Evolutionary conservation across 805 yeast species (phyloP).

Genomic region (Lachancea thermotolerans): DNA sequence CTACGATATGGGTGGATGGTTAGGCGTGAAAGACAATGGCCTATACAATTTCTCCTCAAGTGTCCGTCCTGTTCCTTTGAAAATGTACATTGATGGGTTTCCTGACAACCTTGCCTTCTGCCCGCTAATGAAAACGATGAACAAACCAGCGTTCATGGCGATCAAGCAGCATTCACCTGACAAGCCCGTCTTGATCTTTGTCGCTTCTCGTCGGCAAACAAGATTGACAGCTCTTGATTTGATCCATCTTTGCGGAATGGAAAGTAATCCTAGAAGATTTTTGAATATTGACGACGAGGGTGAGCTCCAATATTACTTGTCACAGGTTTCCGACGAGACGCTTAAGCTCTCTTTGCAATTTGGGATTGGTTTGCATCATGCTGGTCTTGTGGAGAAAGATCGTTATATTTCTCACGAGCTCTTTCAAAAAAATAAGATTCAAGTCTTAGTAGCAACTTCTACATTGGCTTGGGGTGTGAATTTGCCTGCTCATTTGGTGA

Average conservation of each 20-base stretch:
- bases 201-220: slow-evolving; percentile 92
- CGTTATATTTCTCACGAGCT: slow-evolving; percentile 82
- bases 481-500: slow-evolving; percentile 96
- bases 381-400: slow-evolving; percentile 89
- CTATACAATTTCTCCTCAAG: slow-evolving; percentile 89
- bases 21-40: slow-evolving; percentile 85
- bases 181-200: slow-evolving; percentile 91
- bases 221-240: slow-evolving; percentile 72
- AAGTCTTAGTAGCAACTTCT: slow-evolving; percentile 90
- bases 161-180: slow-evolving; percentile 90
- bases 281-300: slow-evolving; percentile 63
- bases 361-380: slow-evolving; percentile 95
- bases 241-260: slow-evolving; percentile 61
- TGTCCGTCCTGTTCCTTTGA: slow-evolving; percentile 89
- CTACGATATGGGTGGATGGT: slow-evolving; percentile 88
- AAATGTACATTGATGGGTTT: slow-evolving; percentile 84
- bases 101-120: slow-evolving; percentile 73
- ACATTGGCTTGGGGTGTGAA: slow-evolving; percentile 99
- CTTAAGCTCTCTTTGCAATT: slow-evolving; percentile 59
- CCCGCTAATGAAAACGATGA: slow-evolving; percentile 62
- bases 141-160: slow-evolving; percentile 82
- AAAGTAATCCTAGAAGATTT: slow-evolving; percentile 55
- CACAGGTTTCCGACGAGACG: slow-evolving; percentile 85
- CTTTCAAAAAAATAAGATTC: slow-evolving; percentile 77
- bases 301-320: slow-evolving; percentile 73